Evolutionary conservation across 2,329 filamentous ascomycete genomes (phyloP), one percentile per base, ranked within the genome.

Genomic region (Ophiocordyceps robertsii): DNA sequence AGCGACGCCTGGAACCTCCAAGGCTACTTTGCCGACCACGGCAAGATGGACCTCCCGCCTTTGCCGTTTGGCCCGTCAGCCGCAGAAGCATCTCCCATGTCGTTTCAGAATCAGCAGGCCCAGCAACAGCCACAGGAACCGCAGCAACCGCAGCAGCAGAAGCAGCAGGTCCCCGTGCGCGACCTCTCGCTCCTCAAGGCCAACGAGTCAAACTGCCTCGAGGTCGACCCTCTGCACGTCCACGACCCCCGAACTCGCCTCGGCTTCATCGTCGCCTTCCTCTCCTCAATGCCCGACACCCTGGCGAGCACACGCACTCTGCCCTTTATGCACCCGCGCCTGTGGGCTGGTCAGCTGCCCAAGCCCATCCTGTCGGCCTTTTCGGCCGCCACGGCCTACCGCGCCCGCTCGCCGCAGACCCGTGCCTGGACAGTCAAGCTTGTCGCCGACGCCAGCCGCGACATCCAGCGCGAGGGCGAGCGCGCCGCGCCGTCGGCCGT

Each of bases 311-410:
- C 60, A 6, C 60, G 59, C 44, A 50, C 57, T 7, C 57, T 65
- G 17, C 59, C 65, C 29, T 70, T 66, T 48, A 55, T 70, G 42
- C 67, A 70, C 49, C 56, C 59, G 31, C 56, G 60, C 10, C 57
- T 70, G 16, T 69, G 70, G 56, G 53, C 58, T 38, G 48, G 54
- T 44, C 53, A 54, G 35, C 57, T 66, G 17, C 66, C 67, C 21
- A 57, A 55, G 19, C 56, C 61, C 24, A 60, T 70, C 32, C 50
- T 67, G 31, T 50, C 61, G 6, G 63, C 59, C 38, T 70, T 65
- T 44, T 58, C 64, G 2, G 59, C 59, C 12, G 56, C 64, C 32
- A 52, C 60, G 3, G 57, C 66, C 8, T 68, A 68, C 51, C 48
- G 53, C 9, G 58, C 56, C 21, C 57, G 59, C 44, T 65, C 58